Evolutionary conservation across 805 yeast genomes (phyloP).

Genomic region (Candida palmyrensis): DNA sequence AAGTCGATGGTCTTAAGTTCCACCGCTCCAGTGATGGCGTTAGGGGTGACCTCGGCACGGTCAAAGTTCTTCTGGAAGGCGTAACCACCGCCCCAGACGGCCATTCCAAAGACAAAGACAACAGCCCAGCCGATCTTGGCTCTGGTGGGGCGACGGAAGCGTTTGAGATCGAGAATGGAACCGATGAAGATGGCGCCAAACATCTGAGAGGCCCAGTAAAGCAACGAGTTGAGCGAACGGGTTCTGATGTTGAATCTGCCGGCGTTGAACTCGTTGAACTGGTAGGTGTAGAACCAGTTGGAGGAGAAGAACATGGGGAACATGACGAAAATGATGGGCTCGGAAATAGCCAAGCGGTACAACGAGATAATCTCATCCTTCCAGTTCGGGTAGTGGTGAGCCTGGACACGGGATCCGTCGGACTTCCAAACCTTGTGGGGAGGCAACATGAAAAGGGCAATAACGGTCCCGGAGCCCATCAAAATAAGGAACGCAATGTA

Average conservation of each 20-base stretch:
- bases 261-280: slow-evolving; percentile 53
- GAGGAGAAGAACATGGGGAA: slow-evolving; percentile 62
- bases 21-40: slow-evolving; percentile 3
- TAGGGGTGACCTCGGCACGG: slow-evolving; percentile 29
- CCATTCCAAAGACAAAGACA: slow-evolving; percentile 36
- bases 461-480: slow-evolving; percentile 41
- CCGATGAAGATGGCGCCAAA: slow-evolving; percentile 51
- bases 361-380: slow-evolving; percentile 41
- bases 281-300: slow-evolving; percentile 65
- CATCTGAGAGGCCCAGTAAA: slow-evolving; percentile 60
- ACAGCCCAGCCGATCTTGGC: slow-evolving; percentile 42
- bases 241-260: slow-evolving; percentile 54
- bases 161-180: slow-evolving; percentile 39
- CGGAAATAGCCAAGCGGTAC: slow-evolving; percentile 28
- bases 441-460: slow-evolving; percentile 46
- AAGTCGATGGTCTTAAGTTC: slow-evolving; percentile 32
- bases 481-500: slow-evolving; percentile 50
- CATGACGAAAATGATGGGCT: slow-evolving; percentile 43
- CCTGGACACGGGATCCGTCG: slow-evolving; percentile 46
- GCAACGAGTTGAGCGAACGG: slow-evolving; percentile 54
- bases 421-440: slow-evolving; percentile 42
- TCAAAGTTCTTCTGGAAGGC: slow-evolving; percentile 40
- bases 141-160: slow-evolving; percentile 38
- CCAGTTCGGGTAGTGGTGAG: slow-evolving; percentile 42
- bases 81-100: slow-evolving; percentile 58